phyloP scores from a whole-genome alignment of 225 moss, liverwort and hornwort species.

The Ulota crispa region DNA sequence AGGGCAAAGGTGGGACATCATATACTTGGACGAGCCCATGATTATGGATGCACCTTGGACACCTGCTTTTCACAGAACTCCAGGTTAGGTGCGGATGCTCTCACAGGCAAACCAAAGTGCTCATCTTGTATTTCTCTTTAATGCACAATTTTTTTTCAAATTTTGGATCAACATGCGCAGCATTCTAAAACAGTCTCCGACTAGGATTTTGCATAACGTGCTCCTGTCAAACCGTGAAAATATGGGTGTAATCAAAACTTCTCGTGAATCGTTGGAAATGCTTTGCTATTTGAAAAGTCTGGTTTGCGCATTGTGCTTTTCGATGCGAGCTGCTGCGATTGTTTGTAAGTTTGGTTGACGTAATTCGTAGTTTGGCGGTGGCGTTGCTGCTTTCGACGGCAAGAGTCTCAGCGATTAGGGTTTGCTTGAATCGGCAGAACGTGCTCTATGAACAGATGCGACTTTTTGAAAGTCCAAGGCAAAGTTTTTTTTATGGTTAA shows the following conservation, averaged over 20 bases:
- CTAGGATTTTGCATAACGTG: neutral
- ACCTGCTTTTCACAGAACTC: too few species aligned
- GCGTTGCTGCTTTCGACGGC: neutral
- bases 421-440: neutral
- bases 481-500: too few species aligned
- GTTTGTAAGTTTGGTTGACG: neutral
- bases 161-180: neutral
- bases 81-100: neutral
- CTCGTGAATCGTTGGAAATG: neutral
- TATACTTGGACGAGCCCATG: too few species aligned
- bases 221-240: neutral
- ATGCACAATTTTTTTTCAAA: too few species aligned
- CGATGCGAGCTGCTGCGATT: neutral
- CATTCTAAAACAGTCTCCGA: neutral
- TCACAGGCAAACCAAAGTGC: neutral
- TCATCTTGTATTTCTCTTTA: neutral
- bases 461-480: neutral
- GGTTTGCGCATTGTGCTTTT: too few species aligned
- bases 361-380: neutral
- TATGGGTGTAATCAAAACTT: neutral
- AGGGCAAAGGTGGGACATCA: too few species aligned
- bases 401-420: neutral
- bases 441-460: slow-evolving; percentile 12
- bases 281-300: neutral
- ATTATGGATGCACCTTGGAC: too few species aligned